Percentiles rank a stretch among this genome's conserved stretches.
These are phyloP conservation scores for Cystofilobasidium bisporidii DNA, from an alignment of 768 basidiomycete genomes.

Conservation along the genomic window DNA sequence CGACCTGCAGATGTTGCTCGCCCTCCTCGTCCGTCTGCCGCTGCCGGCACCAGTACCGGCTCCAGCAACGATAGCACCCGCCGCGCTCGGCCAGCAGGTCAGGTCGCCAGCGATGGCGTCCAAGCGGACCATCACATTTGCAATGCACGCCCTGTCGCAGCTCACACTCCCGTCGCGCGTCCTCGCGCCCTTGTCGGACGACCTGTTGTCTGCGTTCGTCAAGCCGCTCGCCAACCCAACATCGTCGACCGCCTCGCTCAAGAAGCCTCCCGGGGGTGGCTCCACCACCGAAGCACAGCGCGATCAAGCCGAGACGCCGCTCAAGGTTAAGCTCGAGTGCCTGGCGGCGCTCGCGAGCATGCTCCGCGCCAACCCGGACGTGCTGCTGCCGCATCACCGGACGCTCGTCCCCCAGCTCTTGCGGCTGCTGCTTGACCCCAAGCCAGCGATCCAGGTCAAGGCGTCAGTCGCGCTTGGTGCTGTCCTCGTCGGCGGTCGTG, in stretches of 20 bases:
- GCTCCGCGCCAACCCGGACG: background rate
- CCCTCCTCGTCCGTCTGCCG: conserved; percentile 15
- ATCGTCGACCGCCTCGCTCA: background rate
- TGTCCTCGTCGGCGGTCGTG: conserved; percentile 11
- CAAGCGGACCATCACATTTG: conserved; percentile 23
- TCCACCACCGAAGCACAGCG: too few species aligned
- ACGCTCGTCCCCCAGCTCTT: conserved; percentile 21
- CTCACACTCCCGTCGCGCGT: conserved; percentile 16
- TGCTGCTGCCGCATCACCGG: conserved; percentile 11
- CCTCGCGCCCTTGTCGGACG: conserved; percentile 14
- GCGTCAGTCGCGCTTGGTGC: conserved; percentile 16
- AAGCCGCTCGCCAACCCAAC: conserved; percentile 8
- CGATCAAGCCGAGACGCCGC: background rate
- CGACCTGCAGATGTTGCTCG: conserved; percentile 13
- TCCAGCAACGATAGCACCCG: background rate
- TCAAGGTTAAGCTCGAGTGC: conserved; percentile 4
- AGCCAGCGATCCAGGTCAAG: background rate
- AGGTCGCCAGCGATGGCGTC: conserved; percentile 8
- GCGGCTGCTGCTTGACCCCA: conserved; percentile 16
- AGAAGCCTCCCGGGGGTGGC: background rate
- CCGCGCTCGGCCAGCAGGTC: background rate
- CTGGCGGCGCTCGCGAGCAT: background rate
- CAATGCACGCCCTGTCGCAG: conserved; percentile 19
- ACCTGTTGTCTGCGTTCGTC: conserved; percentile 19
- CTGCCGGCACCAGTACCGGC: conserved; percentile 6